Conservation (phyloP, 306 rosid species). For the Casuarina equisetifolia region DNA sequence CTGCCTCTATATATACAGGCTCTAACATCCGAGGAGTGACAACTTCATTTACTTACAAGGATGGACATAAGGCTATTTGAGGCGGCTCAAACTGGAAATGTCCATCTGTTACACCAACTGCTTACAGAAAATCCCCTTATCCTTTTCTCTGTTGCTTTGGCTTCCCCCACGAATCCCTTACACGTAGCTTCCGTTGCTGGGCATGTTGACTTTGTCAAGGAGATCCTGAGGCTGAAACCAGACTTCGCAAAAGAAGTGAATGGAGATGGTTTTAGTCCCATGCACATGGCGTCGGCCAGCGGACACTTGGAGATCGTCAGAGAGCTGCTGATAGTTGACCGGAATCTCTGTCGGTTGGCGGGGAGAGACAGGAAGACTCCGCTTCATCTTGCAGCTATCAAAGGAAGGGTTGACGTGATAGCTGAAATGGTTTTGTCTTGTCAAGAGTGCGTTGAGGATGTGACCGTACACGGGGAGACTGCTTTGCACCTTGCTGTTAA, state of each 20-base stretch:
- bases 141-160: neutral
- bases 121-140: constrained; percentile 14
- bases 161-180: constrained; percentile 15
- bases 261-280: constrained; percentile 28
- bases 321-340: constrained; percentile 30
- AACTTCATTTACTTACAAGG: neutral
- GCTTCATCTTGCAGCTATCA: constrained; percentile 37
- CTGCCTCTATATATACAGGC: no score
- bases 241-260: constrained; percentile 24
- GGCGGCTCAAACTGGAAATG: constrained; percentile 18
- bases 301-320: constrained; percentile 30
- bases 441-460: constrained; percentile 33
- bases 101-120: constrained; percentile 14
- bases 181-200: constrained; percentile 15
- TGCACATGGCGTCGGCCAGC: constrained; percentile 35
- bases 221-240: constrained; percentile 21
- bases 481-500: constrained; percentile 37
- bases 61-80: constrained; percentile 16
- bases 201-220: constrained; percentile 24
- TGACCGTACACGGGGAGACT: constrained; percentile 23
- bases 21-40: neutral
- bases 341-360: constrained; percentile 19
- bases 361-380: constrained; percentile 37
- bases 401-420: constrained; percentile 28
- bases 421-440: constrained; percentile 30